phyloP scores from a whole-genome alignment of 2,329 filamentous ascomycete species.

The Talaromyces atroroseus region DNA sequence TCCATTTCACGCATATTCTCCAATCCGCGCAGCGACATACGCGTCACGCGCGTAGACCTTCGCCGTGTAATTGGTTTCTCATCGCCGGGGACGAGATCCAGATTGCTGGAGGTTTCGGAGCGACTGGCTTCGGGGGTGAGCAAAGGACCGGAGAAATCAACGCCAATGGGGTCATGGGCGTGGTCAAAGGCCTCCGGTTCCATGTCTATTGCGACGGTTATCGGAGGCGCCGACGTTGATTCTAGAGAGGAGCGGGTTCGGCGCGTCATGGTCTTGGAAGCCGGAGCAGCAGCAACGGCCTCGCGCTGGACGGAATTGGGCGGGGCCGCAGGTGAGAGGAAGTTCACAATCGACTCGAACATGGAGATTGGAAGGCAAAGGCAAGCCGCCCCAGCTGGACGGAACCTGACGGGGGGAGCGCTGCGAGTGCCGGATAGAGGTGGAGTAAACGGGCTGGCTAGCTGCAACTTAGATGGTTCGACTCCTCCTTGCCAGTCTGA shows the following conservation, averaged over 20 bases:
- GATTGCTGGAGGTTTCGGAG: slow-evolving; percentile 40
- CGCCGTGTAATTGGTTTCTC: slow-evolving; percentile 28
- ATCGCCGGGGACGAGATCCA: slow-evolving; percentile 29
- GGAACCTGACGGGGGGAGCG: not conserved
- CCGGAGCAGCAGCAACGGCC: slow-evolving; percentile 10
- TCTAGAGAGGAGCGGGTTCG: slow-evolving; percentile 24
- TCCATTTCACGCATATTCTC: slow-evolving; percentile 25
- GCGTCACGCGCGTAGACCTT: slow-evolving; percentile 36
- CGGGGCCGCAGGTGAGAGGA: slow-evolving; percentile 14
- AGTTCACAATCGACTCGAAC: slow-evolving; percentile 15
- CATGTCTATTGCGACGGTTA: slow-evolving; percentile 19
- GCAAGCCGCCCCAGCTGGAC: not conserved
- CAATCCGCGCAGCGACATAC: slow-evolving; percentile 31
- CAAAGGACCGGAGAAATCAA: slow-evolving; percentile 35
- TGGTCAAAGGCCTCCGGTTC: slow-evolving; percentile 20
- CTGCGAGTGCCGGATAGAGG: not conserved
- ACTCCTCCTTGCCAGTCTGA: not conserved
- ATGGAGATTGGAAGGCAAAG: slow-evolving; percentile 10
- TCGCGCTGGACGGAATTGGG: slow-evolving; percentile 8
- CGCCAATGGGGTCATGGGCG: slow-evolving; percentile 26
- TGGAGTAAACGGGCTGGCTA: slow-evolving; percentile 3
- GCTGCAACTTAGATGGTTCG: not conserved
- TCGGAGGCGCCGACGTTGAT: slow-evolving; percentile 23
- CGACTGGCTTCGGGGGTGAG: slow-evolving; percentile 40
- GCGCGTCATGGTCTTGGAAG: slow-evolving; percentile 25